Percentiles rank a stretch among this genome's conserved stretches.
Conservation (phyloP, 2,329 filamentous ascomycete genomes). For the Zasmidium citrigriseum region DNA sequence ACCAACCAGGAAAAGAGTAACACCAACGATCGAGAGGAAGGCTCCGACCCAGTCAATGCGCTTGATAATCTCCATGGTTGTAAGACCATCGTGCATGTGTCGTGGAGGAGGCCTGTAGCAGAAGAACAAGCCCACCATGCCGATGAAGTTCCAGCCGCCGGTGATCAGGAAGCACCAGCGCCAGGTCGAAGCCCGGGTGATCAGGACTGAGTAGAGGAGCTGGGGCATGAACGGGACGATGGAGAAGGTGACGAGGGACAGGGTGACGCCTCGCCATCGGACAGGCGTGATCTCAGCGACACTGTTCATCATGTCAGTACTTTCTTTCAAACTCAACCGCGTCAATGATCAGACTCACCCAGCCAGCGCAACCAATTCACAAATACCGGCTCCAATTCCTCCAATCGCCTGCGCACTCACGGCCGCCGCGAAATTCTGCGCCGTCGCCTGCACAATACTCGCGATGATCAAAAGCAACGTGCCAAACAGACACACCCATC, state of each 20-base stretch:
- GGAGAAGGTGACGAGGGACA: constrained; percentile 54
- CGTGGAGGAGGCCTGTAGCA: constrained; percentile 58
- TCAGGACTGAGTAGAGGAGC: constrained; percentile 62
- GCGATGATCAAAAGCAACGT: constrained; percentile 21
- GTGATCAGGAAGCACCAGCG: constrained; percentile 57
- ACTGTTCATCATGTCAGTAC: constrained; percentile 7
- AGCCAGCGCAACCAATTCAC: constrained; percentile 24
- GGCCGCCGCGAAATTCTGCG: constrained; percentile 18
- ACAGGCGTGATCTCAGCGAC: constrained; percentile 27
- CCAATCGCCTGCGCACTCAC: constrained; percentile 24
- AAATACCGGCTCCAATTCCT: constrained; percentile 24
- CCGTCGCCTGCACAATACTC: constrained; percentile 19
- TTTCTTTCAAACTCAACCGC: not conserved
- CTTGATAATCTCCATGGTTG: constrained; percentile 41
- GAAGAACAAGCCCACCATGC: constrained; percentile 51
- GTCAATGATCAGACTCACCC: constrained; percentile 16
- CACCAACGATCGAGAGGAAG: constrained; percentile 50
- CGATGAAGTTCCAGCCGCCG: constrained; percentile 54
- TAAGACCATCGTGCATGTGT: constrained; percentile 40
- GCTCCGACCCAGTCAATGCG: constrained; percentile 55
- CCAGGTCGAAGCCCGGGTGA: constrained; percentile 51
- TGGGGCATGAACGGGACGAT: constrained; percentile 64
- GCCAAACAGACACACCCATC: constrained; percentile 19
- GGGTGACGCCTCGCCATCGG: constrained; percentile 24
- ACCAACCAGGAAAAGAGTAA: constrained; percentile 54